Base-by-base conservation (phyloP, 2,329 filamentous ascomycete genomes). In the Exophiala bonariae region DNA sequence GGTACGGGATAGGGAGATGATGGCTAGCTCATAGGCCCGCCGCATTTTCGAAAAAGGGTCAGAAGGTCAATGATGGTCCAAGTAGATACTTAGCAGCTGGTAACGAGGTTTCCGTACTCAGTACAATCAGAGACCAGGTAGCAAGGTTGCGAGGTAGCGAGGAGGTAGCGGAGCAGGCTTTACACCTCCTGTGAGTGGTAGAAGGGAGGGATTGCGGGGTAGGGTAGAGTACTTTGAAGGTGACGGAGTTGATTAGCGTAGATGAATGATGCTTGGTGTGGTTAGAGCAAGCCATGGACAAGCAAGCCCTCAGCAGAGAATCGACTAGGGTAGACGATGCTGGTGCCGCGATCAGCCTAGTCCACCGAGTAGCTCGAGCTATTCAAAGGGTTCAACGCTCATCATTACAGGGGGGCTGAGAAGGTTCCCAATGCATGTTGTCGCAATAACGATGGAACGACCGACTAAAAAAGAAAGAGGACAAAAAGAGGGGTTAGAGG, bases 91-190 rank as follows among this genome's bases (percentile, higher is more conserved):
- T 33, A n/a, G n/a, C n/a, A n/a, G n/a, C n/a, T n/a, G 31, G 47
- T 50, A 41, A 42, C 37, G 19, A 33, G n/a, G n/a, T n/a, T n/a
- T n/a, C n/a, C n/a, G 42, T 46, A 50, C 47, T 18, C 7, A n/a
- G 35, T 37, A 20, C 35, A 37, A 37, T 7, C 5, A 34, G 17
- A 34, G 17, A 18, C 32, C 17, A 34, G 32, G 32, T 34, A 34
- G 32, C 35, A 30, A 40, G 30, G 44, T 40, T 34, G 36, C 35
- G 37, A 40, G 30, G 44, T 40, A 41, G 36, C 44, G 13, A 19
- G 10, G 35, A 22, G 35, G 35, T 22, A 37, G 16, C 35, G 14
- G 18, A 37, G 18, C 18, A 34, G 6, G 32, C 32, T 6, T 26
- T 26, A 11, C 11, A 11, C 6, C 6, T 26, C 6, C 6, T 34